phyloP scores from a whole-genome alignment of 495 filamentous ascomycete genomes.

The Mytilinidion resinicola region DNA sequence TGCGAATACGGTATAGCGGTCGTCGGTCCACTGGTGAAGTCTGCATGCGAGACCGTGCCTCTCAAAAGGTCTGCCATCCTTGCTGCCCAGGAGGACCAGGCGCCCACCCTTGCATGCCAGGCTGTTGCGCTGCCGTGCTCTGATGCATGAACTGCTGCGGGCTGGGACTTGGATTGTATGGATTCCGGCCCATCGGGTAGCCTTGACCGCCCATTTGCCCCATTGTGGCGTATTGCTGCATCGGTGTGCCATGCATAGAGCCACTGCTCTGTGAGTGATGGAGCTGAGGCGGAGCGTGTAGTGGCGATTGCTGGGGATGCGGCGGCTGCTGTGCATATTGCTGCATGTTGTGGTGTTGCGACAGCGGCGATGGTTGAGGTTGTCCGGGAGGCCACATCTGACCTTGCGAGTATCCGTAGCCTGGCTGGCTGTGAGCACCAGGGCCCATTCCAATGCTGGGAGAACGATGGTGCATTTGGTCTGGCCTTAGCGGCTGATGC shows the following conservation, averaged over 20 bases:
- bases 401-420: slow-evolving; percentile 47
- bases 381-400: slow-evolving; percentile 46
- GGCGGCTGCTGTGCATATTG: slow-evolving; percentile 42
- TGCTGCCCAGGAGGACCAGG: slow-evolving; percentile 20
- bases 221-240: slow-evolving; percentile 34
- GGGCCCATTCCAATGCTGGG: slow-evolving; percentile 34
- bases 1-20: not conserved
- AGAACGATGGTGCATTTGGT: slow-evolving; percentile 44
- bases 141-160: slow-evolving; percentile 39
- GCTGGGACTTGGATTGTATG: slow-evolving; percentile 41
- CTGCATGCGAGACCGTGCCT: not conserved
- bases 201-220: slow-evolving; percentile 35
- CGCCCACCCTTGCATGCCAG: slow-evolving; percentile 46
- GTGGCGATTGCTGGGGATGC: slow-evolving; percentile 38
- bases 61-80: slow-evolving; percentile 16
- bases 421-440: slow-evolving; percentile 31
- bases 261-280: slow-evolving; percentile 46
- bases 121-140: slow-evolving; percentile 32
- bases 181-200: slow-evolving; percentile 47
- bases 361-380: slow-evolving; percentile 50
- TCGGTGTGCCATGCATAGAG: slow-evolving; percentile 31
- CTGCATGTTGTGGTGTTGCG: slow-evolving; percentile 39
- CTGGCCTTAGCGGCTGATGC: slow-evolving; percentile 40
- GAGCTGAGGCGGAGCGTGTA: slow-evolving; percentile 50
- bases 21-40: not conserved